A percentile compares a stretch with the other conserved stretches of the same genome.
phyloP scores from a whole-genome alignment of 352 stramenopile species.

The Phytophthora crassamura region DNA sequence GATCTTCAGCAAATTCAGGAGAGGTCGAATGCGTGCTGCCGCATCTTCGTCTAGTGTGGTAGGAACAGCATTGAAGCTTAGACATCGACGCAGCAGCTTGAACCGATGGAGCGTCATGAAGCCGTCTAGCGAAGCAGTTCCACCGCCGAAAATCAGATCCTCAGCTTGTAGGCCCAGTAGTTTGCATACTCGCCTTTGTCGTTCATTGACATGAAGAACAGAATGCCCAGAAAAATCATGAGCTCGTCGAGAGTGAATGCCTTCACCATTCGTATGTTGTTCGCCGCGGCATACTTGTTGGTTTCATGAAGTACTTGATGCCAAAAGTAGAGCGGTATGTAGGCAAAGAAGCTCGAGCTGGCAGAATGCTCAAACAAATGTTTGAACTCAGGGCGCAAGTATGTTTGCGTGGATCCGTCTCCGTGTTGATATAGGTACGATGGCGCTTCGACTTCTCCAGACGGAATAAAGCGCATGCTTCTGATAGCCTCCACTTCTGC shows the following conservation, averaged over 20 bases:
- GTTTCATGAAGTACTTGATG: constrained; percentile 3
- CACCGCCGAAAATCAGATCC: not conserved
- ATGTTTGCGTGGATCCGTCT: constrained; percentile 2
- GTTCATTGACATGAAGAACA: constrained; percentile 6
- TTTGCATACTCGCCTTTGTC: constrained; percentile 5
- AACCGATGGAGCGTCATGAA: too few relatives aligned
- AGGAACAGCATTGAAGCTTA: too few relatives aligned
- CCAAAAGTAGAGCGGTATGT: constrained; percentile 18
- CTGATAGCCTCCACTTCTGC: constrained; percentile 8
- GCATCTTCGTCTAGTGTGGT: not conserved
- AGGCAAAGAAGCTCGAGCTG: constrained; percentile 19
- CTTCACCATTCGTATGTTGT: too few relatives aligned
- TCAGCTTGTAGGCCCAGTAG: constrained; percentile 2
- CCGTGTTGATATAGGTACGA: constrained; percentile 3
- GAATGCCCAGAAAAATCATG: constrained; percentile 10
- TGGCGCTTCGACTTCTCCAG: constrained; percentile 1
- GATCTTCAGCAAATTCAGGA: not conserved
- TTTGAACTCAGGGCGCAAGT: constrained; percentile 6
- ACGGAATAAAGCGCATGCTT: constrained; percentile 6
- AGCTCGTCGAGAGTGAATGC: not conserved
- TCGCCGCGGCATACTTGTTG: not conserved
- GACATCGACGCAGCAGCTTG: too few relatives aligned
- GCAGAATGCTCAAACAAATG: constrained; percentile 13
- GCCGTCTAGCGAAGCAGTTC: too few relatives aligned
- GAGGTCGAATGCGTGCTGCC: not conserved